Evolutionary conservation across 2,329 filamentous ascomycete species (phyloP), one percentile per base, ranked within the genome.

Genomic region (Cadophora malorum): DNA sequence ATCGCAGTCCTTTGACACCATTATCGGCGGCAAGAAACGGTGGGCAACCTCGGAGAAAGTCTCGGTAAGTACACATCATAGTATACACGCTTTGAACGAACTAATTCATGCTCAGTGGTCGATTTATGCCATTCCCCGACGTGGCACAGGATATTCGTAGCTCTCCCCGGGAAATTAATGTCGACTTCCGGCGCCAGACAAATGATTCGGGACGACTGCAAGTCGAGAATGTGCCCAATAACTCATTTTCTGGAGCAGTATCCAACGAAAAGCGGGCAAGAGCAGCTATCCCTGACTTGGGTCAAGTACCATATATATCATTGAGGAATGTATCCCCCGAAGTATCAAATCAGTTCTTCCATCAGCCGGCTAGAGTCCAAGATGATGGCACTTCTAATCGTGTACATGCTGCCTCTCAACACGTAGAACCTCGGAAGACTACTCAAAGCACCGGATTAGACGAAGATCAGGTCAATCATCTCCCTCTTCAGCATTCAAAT

Each of bases 201-300:
- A 28, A 45, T 14, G 21, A 12, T 14, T 59, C 56, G 35, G 10
- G 35, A 16, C 21, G 12, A 59, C 33, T 59, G 25, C 21, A 45
- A 16, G 21, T n/a, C 25, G 21, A 38, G 9, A 23, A 16, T 59
- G 33, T 21, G n/a, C 3, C 56, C 21, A 41, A 16, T 21, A 28
- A 1, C 52, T 55, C 52, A 1, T 16, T 33, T 28, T 41, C 56
- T 10, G 35, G 35, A 45, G 56, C 12, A 59, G 5, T 45, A 8
- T 28, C 33, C 8, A 59, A 59, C 35, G 56, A 59, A 19, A 59
- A 59, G 35, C n/a, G 56, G 21, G 23, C 56, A 59, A 59, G 35
- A 45, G 23, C 56, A 25, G n/a, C 10, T 10, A 5, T 3, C 10
- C 12, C 35, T 25, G 5, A 8, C 35, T 16, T 16, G 7, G 4